Evolutionary conservation across 164 flowering plant species (phyloP).

Genomic region (Warburgia ugandensis): DNA sequence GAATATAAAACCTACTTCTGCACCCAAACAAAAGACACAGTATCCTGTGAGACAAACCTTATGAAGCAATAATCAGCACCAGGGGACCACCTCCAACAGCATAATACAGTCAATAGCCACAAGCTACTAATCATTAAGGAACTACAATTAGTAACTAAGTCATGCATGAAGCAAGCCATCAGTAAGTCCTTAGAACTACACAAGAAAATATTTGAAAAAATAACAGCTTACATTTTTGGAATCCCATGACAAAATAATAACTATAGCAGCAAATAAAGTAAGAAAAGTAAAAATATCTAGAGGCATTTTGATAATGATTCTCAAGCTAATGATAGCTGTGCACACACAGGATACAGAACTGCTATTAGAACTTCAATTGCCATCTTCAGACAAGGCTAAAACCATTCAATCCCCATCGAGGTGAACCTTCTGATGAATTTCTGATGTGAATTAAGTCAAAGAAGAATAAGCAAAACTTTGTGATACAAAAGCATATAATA

Average conservation of each 20-base stretch:
- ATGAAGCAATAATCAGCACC: slow-evolving; percentile 11
- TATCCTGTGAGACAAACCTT: no score
- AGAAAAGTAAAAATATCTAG: background rate
- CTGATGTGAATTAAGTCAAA: slow-evolving; percentile 39
- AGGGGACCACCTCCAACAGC: slow-evolving; percentile 21
- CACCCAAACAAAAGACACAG: no score
- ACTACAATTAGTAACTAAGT: background rate
- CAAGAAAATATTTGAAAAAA: background rate
- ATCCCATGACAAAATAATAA: background rate
- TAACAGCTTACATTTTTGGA: background rate
- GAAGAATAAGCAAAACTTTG: slow-evolving; percentile 18
- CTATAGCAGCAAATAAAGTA: background rate
- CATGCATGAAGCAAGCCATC: slow-evolving; percentile 2
- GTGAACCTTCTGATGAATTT: slow-evolving; percentile 31
- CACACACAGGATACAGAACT: slow-evolving; percentile 42
- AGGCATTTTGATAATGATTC: background rate
- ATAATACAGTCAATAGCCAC: slow-evolving; percentile 8
- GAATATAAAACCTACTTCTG: no score
- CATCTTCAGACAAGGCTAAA: slow-evolving; percentile 29
- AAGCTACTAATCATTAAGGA: slow-evolving; percentile 40
- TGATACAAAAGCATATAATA: slow-evolving; percentile 1
- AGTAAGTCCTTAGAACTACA: no score
- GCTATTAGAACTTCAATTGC: slow-evolving; percentile 19
- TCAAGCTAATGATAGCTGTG: background rate
- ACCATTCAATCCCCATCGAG: slow-evolving; percentile 30